Base-by-base conservation (phyloP, 2,329 filamentous ascomycete genomes). In the Nigrograna mackinnonii region DNA sequence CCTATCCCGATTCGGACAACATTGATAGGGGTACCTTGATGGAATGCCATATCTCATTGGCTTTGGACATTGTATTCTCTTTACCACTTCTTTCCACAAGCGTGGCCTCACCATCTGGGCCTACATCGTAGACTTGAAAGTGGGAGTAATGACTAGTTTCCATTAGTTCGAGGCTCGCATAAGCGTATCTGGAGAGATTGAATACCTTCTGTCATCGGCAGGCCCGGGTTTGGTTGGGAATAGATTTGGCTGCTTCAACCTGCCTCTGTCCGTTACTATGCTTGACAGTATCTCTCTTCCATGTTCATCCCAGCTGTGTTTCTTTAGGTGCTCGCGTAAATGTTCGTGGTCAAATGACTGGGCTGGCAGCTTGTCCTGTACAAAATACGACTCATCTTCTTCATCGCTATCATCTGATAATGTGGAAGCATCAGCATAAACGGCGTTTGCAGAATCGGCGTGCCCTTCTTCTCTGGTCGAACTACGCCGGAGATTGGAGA, bases 61-160 rank as follows among this genome's bases (percentile, higher is more conserved):
- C 62, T 24, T 55, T 66, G 3, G 60, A 67, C 47, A 64, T 67
- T 31, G 51, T 57, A n/a, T 65, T 60, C 12, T 69, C 60, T 4
- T 56, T 51, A 4, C 62, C 48, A 14, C 55, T 57, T 11, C 59
- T 47, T 28, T 70, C 68, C 3, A 71, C 60, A 2, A 68, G 51
- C 6, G 72, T 43, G 2, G 75, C 71, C 2, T 60, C 52, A 2
- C 76, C 75, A 40, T 80, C 73, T 4, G 62, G 60, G 1, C 71
- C 72, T 11, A 84, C 69, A 47, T 83, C 79, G 52, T 80, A 83
- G 4, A 83, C 75, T 22, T 17, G 11, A n/a, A 33, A 12, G 11
- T 13, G 16, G 9, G 16, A 17, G n/a, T 9, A 33, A 17, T 17
- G 16, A 9, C 24, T 28, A 28, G 9, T 11, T 17, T 9, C n/a